These are phyloP conservation scores for Alternaria incomplexa DNA, from an alignment of 2,329 filamentous ascomycete genomes.

Conservation along the genomic window DNA sequence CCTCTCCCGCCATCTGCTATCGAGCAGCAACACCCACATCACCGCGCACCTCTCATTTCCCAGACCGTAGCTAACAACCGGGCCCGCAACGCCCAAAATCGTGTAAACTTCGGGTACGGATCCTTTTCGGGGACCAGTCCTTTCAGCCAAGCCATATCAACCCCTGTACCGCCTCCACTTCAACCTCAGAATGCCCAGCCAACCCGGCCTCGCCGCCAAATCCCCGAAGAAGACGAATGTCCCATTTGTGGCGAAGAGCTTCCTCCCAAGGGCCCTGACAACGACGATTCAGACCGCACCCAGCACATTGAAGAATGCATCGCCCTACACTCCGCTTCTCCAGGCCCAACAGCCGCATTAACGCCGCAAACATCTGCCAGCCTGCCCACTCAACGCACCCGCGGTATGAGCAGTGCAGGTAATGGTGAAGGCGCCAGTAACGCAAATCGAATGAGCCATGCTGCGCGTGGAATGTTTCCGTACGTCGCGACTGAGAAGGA, in stretches of 20 bases:
- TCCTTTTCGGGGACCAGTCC: constrained; percentile 23
- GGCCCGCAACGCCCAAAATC: constrained; percentile 8
- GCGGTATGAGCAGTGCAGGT: constrained; percentile 40
- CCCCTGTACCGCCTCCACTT: constrained; percentile 16
- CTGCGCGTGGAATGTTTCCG: constrained; percentile 52
- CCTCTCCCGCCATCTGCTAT: constrained; percentile 22
- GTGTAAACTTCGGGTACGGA: constrained; percentile 11
- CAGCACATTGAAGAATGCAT: constrained; percentile 55
- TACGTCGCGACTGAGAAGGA: constrained; percentile 70
- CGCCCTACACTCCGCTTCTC: constrained; percentile 34
- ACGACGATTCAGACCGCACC: constrained; percentile 50
- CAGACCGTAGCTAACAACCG: constrained; percentile 9
- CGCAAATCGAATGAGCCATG: constrained; percentile 30
- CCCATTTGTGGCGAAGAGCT: constrained; percentile 77
- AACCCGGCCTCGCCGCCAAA: constrained; percentile 32
- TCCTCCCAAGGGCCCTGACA: constrained; percentile 56
- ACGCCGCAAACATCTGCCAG: constrained; percentile 32
- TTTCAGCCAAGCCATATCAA: constrained; percentile 21
- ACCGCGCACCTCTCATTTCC: constrained; percentile 16
- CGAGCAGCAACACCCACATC: constrained; percentile 17
- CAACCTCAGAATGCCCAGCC: constrained; percentile 26
- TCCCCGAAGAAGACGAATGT: constrained; percentile 76
- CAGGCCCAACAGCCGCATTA: constrained; percentile 18
- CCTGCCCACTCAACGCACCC: constrained; percentile 36
- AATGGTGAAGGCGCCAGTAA: constrained; percentile 35